Percentiles rank a stretch among this genome's conserved stretches.
phyloP scores from a whole-genome alignment of 2,329 filamentous ascomycete species.

The Fusarium coicis region DNA sequence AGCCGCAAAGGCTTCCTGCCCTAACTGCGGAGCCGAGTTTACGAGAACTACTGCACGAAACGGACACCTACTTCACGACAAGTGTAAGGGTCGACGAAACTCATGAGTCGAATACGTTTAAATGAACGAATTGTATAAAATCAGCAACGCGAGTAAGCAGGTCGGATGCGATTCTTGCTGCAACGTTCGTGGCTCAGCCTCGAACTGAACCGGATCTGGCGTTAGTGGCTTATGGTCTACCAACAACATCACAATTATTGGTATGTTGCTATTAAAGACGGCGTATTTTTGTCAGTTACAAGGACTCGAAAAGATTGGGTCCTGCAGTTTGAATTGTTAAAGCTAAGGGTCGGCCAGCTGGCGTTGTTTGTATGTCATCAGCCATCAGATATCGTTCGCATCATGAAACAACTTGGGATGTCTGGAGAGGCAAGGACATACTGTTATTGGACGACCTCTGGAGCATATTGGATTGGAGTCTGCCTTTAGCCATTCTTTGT shows the following conservation, averaged over 20 bases:
- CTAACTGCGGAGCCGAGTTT: conserved; percentile 92
- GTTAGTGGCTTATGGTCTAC: conserved; percentile 21
- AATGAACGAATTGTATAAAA: conserved; percentile 11
- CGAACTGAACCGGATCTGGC: conserved; percentile 27
- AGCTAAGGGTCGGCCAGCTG: conserved; percentile 23
- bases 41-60: conserved; percentile 90
- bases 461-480: conserved; percentile 24
- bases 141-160: conserved; percentile 16
- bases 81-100: conserved; percentile 77
- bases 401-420: conserved; percentile 37
- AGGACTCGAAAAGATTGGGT: conserved; percentile 18
- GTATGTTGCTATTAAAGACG: conserved; percentile 34
- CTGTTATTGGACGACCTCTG: conserved; percentile 15
- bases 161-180: conserved; percentile 29
- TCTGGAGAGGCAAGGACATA: conserved; percentile 21
- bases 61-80: conserved; percentile 86
- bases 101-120: conserved; percentile 29
- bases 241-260: conserved; percentile 30
- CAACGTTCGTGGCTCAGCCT: conserved; percentile 38
- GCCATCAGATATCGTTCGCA: conserved; percentile 32
- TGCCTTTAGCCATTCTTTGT: conserved; percentile 14
- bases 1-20: conserved; percentile 87
- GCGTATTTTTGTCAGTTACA: conserved; percentile 34
- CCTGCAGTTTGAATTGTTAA: conserved; percentile 24
- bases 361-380: conserved; percentile 23